These are phyloP conservation scores for Pinus albicaulis DNA, from an alignment of 75 land plant genomes.

Conservation along the genomic window DNA sequence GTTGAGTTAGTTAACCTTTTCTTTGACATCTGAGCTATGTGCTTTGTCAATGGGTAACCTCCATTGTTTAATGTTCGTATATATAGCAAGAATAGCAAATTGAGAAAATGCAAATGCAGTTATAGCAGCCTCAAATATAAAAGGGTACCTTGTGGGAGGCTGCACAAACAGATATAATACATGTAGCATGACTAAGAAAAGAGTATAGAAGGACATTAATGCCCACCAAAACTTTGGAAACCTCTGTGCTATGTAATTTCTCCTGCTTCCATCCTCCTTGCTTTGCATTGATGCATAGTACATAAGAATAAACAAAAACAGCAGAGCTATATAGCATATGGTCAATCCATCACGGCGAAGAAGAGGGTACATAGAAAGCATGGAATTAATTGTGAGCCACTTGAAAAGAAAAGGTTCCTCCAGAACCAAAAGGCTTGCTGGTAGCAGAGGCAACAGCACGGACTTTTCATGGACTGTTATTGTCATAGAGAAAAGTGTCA, in stretches of 20 bases:
- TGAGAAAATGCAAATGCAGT: slow-evolving; percentile 63
- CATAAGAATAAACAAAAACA: slow-evolving; percentile 50
- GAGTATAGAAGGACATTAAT: slow-evolving; percentile 13
- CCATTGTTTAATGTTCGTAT: slow-evolving; percentile 65
- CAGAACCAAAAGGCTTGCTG: slow-evolving; percentile 73
- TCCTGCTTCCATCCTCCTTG: neutral
- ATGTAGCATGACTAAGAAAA: slow-evolving; percentile 48
- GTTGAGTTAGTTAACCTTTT: slow-evolving; percentile 2
- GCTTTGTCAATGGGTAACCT: slow-evolving; percentile 13
- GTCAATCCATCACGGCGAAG: slow-evolving; percentile 72
- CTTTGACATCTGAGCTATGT: neutral
- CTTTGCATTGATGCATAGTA: slow-evolving; percentile 31
- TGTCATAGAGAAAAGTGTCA: neutral
- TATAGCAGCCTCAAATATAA: slow-evolving; percentile 84
- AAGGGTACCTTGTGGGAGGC: slow-evolving; percentile 82
- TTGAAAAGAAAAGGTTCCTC: slow-evolving; percentile 61
- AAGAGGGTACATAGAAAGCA: slow-evolving; percentile 88
- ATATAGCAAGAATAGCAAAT: slow-evolving; percentile 38
- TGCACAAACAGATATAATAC: slow-evolving; percentile 41
- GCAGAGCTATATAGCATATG: slow-evolving; percentile 55
- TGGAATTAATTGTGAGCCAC: slow-evolving; percentile 46
- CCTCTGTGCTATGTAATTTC: neutral
- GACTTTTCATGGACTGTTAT: slow-evolving; percentile 98
- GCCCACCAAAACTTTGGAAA: neutral
- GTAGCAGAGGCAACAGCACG: slow-evolving; percentile 82